Conservation (phyloP, 1,284 basidiomycete genomes). For the Marasmius oreades region DNA sequence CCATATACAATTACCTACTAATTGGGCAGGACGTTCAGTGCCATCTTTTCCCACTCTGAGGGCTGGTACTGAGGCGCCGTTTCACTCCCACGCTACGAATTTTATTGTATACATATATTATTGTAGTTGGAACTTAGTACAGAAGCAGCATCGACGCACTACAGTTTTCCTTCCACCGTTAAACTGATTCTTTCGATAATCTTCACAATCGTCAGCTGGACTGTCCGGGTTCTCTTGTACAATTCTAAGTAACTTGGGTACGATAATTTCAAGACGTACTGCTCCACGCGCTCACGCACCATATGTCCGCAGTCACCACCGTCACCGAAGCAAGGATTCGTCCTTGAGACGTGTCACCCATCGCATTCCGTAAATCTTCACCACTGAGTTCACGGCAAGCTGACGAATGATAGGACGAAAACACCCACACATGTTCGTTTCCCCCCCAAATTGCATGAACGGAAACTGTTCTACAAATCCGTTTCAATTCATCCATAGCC, state of each 20-base stretch:
- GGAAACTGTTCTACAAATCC: constrained; percentile 30
- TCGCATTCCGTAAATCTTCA: constrained; percentile 36
- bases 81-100: too few species aligned
- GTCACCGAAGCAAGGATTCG: constrained; percentile 35
- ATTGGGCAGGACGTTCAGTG: too few species aligned
- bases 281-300: constrained; percentile 22
- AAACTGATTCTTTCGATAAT: neutral
- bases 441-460: constrained; percentile 40
- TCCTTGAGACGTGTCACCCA: constrained; percentile 34
- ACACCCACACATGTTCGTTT: constrained; percentile 33
- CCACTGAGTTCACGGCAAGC: constrained; percentile 25
- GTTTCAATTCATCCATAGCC: constrained; percentile 27
- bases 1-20: too few species aligned
- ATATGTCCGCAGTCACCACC: constrained; percentile 40
- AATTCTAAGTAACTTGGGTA: neutral
- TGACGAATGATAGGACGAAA: constrained; percentile 6
- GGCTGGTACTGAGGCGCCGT: too few species aligned
- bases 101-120: too few species aligned
- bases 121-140: too few species aligned
- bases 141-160: neutral
- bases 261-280: neutral
- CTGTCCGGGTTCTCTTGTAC: constrained; percentile 1
- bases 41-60: too few species aligned
- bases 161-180: neutral
- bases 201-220: neutral